Conservation (phyloP, 306 rosid species). For the Phaseolus lunatus region DNA sequence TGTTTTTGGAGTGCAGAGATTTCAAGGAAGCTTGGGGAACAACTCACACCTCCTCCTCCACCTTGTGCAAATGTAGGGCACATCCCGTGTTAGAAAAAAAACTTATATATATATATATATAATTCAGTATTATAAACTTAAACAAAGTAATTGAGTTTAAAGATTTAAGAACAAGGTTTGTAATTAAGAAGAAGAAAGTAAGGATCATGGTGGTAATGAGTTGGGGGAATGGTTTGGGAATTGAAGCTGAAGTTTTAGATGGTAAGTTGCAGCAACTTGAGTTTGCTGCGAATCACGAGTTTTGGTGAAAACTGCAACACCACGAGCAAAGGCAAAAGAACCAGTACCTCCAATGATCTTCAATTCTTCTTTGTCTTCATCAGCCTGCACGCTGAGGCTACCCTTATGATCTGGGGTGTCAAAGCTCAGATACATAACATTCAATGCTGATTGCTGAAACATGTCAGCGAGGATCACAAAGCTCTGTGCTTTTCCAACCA, state of each 20-base stretch:
- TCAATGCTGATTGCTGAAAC: conserved; percentile 69
- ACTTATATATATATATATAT: no score
- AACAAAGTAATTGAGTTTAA: no score
- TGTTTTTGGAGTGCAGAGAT: no score
- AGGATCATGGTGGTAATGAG: no score
- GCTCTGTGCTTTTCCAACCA: conserved; percentile 75
- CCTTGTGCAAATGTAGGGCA: no score
- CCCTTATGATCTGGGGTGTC: conserved; percentile 69
- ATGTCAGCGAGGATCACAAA: conserved; percentile 70
- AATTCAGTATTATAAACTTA: no score
- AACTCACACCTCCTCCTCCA: no score
- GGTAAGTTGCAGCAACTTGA: conserved; percentile 54
- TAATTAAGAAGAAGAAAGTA: no score
- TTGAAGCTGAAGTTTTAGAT: conserved; percentile 66
- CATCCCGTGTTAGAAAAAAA: no score
- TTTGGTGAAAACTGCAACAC: conserved; percentile 65
- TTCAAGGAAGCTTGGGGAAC: no score
- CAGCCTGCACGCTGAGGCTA: conserved; percentile 68
- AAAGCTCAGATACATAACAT: conserved; percentile 75
- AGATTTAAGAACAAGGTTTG: no score
- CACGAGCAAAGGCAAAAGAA: conserved; percentile 90
- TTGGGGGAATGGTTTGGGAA: conserved; percentile 46
- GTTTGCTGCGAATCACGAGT: conserved; percentile 34
- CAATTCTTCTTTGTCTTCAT: conserved; percentile 53
- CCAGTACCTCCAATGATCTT: conserved; percentile 87